Evolutionary conservation across 2,329 filamentous ascomycete species (phyloP), one percentile per base, ranked within the genome.

Genomic region (Phialophora expanda): DNA sequence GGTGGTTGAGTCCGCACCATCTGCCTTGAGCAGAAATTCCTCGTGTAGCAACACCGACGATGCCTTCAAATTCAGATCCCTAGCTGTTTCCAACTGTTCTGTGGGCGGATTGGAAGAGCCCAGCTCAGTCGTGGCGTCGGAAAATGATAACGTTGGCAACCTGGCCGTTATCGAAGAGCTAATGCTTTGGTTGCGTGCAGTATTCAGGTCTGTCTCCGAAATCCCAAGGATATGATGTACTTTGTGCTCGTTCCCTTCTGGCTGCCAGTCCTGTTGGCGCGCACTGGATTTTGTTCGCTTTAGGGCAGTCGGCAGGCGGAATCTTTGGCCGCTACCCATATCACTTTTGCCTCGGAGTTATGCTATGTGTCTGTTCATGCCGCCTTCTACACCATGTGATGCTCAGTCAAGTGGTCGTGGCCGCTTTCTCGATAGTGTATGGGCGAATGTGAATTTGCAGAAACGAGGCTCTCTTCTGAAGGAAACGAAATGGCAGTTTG

Each of bases 71-170:
- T 66, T 41, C 22, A 64, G 61, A 17, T 64, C 58, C 41, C 46
- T 50, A 28, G 28, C 20, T 14, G 58, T 53, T 14, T 66, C 62
- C 8, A 46, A 54, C 8, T 32, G 61, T 28, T 68, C 68, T 22
- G 62, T 54, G 4, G 67, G 46, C 20, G 65, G 56, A 28, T 51
- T 48, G 30, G 64, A 62, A 56, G 67, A 67, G n/a, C 66, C 66
- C n/a, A 69, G 54, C 55, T 69, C 69, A 30, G 71, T 73, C n/a
- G 68, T 71, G 41, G 70, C 66, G 62, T 71, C 69, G 14, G 70
- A 72, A 46, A 72, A 68, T n/a, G 70, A 64, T 17, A 68, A 48
- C 44, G 63, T 62, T 12, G 66, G 68, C 20, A 68, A 38, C 51
- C 61, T 69, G 4, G 54, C 66, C 9, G 71, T 70, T 17, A 61